Evolutionary conservation across 2,329 filamentous ascomycete species (phyloP), one percentile per base, ranked within the genome.

Genomic region (Scedosporium aurantiacum): DNA sequence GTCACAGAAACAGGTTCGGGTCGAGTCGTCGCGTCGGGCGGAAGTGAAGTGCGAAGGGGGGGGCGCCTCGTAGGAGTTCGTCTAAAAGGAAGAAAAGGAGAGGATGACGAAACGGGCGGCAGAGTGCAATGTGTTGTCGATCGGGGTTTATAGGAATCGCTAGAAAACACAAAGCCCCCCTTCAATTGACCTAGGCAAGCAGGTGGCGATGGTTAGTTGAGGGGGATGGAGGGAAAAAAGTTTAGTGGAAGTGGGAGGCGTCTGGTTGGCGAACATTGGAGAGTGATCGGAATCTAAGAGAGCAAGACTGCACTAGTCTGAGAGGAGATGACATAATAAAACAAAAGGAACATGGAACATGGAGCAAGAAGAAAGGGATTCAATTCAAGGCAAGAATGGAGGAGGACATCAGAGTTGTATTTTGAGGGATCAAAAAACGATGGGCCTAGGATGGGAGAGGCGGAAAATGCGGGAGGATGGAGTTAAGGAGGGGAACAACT

Each of bases 311-410:
- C 43, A n/a, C 43, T 43, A 45, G 37, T 43, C 25, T 32, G 58
- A 50, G 25, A 10, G 23, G 23, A 25, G 58, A 60, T 60, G 58
- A 60, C 58, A 60, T 60, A 58, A 58, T 45, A 50, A 27, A 18
- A 8, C 7, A 10, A 32, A 27, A 27, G 55, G 27, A 40, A 32
- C 6, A 6, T 12, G 40, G 37, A 43, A 28, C 7, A 43, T 21
- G 57, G 10, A 23, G 40, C n/a, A 40, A 23, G 7, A 16, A n/a
- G 23, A 54, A 14, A 40, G 27, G 25, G 28, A 23, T 28, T 14
- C n/a, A 58, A 25, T 16, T 4, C 7, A 32, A 18, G 27, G 16
- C 25, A 43, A n/a, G 58, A 5, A 16, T 10, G 21, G 37, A n/a
- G 37, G 21, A n/a, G 40, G 37, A 25, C 10, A 25, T 18, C 8